Conservation (phyloP, 495 filamentous ascomycete species). For the Cercophora scortea region DNA sequence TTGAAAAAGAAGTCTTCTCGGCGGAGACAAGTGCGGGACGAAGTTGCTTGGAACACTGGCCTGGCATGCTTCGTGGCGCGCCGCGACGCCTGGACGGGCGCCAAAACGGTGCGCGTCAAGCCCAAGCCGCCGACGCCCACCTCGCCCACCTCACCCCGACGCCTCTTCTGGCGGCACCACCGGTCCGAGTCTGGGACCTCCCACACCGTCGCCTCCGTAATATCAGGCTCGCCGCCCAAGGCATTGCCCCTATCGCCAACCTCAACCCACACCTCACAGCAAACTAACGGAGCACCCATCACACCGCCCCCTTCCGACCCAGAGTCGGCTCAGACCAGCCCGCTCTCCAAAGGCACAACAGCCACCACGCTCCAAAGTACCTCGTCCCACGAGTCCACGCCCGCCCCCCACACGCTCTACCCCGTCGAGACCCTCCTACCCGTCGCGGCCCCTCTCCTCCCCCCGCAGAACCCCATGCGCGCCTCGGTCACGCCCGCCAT, state of each 20-base stretch:
- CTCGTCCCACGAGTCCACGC: slow-evolving; percentile 7
- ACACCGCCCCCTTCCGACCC: slow-evolving; percentile 14
- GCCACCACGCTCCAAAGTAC: slow-evolving; percentile 3
- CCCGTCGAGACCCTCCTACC: slow-evolving; percentile 47
- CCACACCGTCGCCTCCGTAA: slow-evolving; percentile 9
- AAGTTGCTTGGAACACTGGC: slow-evolving; percentile 78
- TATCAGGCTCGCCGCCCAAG: slow-evolving; percentile 10
- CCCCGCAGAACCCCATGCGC: slow-evolving; percentile 61
- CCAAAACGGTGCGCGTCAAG: slow-evolving; percentile 41
- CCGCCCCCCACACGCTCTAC: slow-evolving; percentile 13
- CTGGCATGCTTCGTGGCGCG: slow-evolving; percentile 65
- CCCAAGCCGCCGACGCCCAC: slow-evolving; percentile 19
- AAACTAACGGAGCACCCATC: slow-evolving; percentile 8
- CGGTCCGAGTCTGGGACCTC: slow-evolving; percentile 25
- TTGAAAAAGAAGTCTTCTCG: slow-evolving; percentile 47
- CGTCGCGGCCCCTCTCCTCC: slow-evolving; percentile 57
- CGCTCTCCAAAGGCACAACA: background rate
- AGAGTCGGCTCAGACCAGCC: slow-evolving; percentile 10
- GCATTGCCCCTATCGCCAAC: slow-evolving; percentile 16
- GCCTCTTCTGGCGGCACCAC: slow-evolving; percentile 22
- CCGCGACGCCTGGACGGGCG: slow-evolving; percentile 85
- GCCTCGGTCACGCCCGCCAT: slow-evolving; percentile 59
- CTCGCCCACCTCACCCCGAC: slow-evolving; percentile 22
- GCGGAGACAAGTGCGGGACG: slow-evolving; percentile 57
- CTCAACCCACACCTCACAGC: slow-evolving; percentile 15